Percentiles rank a stretch among this genome's conserved stretches.
Evolutionary conservation across 2,329 filamentous ascomycete species (phyloP).

Genomic region (Colletotrichum sidae): DNA sequence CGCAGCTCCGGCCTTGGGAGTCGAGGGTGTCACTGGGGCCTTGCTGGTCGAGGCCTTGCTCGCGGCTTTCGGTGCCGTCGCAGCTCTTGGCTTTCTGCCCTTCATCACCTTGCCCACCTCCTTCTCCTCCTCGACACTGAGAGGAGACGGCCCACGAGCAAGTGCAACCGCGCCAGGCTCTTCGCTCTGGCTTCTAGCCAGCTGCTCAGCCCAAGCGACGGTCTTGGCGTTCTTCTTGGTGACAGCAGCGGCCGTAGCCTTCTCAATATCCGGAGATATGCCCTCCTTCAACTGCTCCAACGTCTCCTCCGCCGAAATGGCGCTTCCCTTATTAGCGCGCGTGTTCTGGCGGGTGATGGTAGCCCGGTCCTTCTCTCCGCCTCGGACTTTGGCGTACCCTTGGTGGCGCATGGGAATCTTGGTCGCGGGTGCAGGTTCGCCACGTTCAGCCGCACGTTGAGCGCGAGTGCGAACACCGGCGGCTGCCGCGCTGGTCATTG

Average conservation of each 20-base stretch:
- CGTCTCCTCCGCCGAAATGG: slow-evolving; percentile 47
- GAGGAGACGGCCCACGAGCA: not conserved
- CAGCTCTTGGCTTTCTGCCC: slow-evolving; percentile 4
- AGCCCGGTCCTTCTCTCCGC: slow-evolving; percentile 55
- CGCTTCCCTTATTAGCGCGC: slow-evolving; percentile 56
- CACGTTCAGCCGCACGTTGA: slow-evolving; percentile 33
- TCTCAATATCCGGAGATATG: not conserved
- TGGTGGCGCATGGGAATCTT: slow-evolving; percentile 32
- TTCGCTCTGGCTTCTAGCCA: slow-evolving; percentile 28
- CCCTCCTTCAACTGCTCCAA: slow-evolving; percentile 42
- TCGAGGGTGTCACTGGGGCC: not conserved
- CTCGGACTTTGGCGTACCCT: slow-evolving; percentile 38
- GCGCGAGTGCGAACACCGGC: slow-evolving; percentile 28
- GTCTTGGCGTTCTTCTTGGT: slow-evolving; percentile 24
- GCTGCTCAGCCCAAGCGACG: slow-evolving; percentile 26
- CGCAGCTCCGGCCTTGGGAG: not conserved
- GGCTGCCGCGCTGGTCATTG: not conserved
- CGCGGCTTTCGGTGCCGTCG: not conserved
- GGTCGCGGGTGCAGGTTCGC: slow-evolving; percentile 12
- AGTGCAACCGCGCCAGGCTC: not conserved
- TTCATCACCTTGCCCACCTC: slow-evolving; percentile 23
- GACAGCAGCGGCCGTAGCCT: slow-evolving; percentile 1
- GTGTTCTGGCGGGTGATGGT: slow-evolving; percentile 57
- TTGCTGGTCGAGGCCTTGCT: not conserved
- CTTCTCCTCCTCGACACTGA: slow-evolving; percentile 21